These are phyloP conservation scores for Lentinula detonsa DNA, from an alignment of 768 basidiomycete species.

Conservation along the genomic window DNA sequence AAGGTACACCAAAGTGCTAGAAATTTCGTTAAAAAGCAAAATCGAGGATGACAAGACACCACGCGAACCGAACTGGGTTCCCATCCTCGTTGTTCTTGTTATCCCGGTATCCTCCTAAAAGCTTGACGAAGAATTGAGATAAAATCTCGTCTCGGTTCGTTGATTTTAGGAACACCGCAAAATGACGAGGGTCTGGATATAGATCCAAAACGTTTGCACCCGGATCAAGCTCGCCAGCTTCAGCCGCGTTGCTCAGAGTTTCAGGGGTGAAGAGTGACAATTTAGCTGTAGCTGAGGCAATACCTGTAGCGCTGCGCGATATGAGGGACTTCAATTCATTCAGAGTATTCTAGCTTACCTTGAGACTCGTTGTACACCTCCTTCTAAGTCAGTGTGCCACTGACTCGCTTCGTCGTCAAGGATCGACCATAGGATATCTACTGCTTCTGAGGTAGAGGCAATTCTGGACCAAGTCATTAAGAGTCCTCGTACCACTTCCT, in stretches of 20 bases:
- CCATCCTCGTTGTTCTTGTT: conserved; percentile 28
- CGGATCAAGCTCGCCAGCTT: conserved; percentile 35
- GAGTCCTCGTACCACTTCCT: conserved; percentile 52
- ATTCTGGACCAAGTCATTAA: conserved; percentile 75
- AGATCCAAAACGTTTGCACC: conserved; percentile 57
- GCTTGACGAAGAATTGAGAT: conserved; percentile 65
- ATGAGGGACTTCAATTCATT: conserved; percentile 3
- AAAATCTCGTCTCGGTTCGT: conserved; percentile 66
- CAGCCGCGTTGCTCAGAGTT: conserved; percentile 32
- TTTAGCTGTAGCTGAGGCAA: conserved; percentile 17
- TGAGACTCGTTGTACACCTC: conserved; percentile 36
- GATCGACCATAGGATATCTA: conserved; percentile 54
- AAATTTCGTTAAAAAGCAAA: conserved; percentile 1
- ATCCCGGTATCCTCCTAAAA: conserved; percentile 65
- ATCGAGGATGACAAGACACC: neutral
- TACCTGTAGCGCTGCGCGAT: neutral
- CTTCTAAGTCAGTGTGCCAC: conserved; percentile 55
- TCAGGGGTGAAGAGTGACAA: conserved; percentile 49
- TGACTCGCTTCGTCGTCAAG: conserved; percentile 40
- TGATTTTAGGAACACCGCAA: conserved; percentile 59
- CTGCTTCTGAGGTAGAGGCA: conserved; percentile 43
- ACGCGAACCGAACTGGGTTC: conserved; percentile 49
- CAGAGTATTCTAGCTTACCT: conserved; percentile 29
- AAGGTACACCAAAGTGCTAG: conserved; percentile 64
- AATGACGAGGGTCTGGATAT: conserved; percentile 70